Evolutionary conservation across 1,284 basidiomycete genomes (phyloP).

Genomic region (Trametes sp.): DNA sequence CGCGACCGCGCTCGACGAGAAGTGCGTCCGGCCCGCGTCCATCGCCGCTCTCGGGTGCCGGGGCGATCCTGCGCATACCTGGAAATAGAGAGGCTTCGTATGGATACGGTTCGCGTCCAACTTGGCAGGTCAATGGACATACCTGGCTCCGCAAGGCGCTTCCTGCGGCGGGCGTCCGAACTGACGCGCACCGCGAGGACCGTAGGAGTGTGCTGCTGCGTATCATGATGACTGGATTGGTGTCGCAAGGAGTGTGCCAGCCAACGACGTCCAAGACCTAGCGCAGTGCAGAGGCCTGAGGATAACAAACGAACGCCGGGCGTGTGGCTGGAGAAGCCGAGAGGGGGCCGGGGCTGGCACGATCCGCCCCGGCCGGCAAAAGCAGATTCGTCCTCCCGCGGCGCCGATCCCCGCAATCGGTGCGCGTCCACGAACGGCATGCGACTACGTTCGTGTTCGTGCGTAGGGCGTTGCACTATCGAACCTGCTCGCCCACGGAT

Average conservation of each 20-base stretch:
- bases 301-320: neutral
- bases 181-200: neutral
- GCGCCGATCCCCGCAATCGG: neutral
- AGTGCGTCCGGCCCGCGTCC: neutral
- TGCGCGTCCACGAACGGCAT: constrained; percentile 1
- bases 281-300: no score
- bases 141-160: neutral
- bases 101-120: neutral
- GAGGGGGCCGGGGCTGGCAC: neutral
- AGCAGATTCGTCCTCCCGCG: neutral
- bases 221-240: neutral
- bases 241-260: no score
- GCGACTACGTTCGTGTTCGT: neutral
- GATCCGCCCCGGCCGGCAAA: constrained; percentile 11
- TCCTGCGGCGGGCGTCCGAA: no score
- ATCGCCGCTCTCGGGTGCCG: neutral
- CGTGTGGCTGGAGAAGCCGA: neutral
- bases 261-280: no score
- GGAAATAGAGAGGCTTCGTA: neutral
- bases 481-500: no score
- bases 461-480: no score
- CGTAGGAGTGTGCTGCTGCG: neutral
- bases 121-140: neutral
- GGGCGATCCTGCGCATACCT: neutral
- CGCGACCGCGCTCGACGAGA: constrained; percentile 5